Conservation (phyloP, 441 rosid species). For the Daphne laureola region DNA sequence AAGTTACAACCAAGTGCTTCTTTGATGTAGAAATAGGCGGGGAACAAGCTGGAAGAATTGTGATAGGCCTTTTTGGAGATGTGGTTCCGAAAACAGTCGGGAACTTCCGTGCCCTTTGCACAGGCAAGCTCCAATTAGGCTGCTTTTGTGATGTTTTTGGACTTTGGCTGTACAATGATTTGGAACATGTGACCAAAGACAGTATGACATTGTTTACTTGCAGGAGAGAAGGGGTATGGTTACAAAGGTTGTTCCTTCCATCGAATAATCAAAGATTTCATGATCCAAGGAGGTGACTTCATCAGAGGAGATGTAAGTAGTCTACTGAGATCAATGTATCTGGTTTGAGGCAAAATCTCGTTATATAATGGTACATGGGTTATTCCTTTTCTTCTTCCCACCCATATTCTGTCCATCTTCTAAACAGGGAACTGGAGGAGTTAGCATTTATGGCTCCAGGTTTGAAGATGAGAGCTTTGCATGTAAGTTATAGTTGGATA, state of each 20-base stretch:
- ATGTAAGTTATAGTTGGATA: constrained; percentile 25
- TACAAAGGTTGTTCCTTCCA: constrained; percentile 62
- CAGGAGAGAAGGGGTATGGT: constrained; percentile 63
- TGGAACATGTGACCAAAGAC: not conserved
- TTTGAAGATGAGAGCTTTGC: constrained; percentile 63
- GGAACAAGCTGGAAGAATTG: constrained; percentile 50
- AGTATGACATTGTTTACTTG: constrained; percentile 8
- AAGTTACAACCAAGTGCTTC: constrained; percentile 53
- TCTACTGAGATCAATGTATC: constrained; percentile 4
- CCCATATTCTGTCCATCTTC: not conserved
- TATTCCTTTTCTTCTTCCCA: not conserved
- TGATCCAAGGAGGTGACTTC: constrained; percentile 75
- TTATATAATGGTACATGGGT: not conserved
- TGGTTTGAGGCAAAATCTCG: not conserved
- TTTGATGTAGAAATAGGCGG: constrained; percentile 67
- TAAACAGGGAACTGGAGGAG: constrained; percentile 63
- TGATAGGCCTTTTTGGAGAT: constrained; percentile 55
- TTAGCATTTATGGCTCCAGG: constrained; percentile 52
- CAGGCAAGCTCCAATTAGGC: constrained; percentile 29
- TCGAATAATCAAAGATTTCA: constrained; percentile 59
- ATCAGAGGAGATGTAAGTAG: constrained; percentile 46
- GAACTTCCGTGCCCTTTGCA: constrained; percentile 58
- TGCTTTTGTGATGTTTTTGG: not conserved
- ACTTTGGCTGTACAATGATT: no score
- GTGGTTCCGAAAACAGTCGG: constrained; percentile 59